Base-by-base conservation (phyloP, 345 rosid genomes). In the Hypericum androsaemum region DNA sequence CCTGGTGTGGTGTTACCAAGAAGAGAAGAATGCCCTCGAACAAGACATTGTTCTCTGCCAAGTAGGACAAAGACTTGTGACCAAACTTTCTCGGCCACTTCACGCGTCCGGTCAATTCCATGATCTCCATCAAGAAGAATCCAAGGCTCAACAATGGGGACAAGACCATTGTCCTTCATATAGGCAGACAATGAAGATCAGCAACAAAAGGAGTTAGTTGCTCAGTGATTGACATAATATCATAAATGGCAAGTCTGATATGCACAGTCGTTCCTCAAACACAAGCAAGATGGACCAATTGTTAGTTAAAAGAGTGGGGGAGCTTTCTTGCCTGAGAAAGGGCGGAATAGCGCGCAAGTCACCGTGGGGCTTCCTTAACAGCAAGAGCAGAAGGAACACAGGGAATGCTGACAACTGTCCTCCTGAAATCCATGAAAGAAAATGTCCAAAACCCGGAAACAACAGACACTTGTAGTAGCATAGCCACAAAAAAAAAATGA, bases 1-100 rank as follows among this genome's bases (percentile, higher is more conserved):
- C 98, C 98, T n/a, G n/a, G n/a, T n/a, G n/a, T 6, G 97, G 96
- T 12, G 94, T 86, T 39, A 89, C 98, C 98, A 90, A 87, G 82
- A 96, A 87, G 9, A 90, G 85, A 37, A 90, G 71, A 67, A 90
- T 90, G 46, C 98, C 98, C 67, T 90, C 98, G 13, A 87, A 78
- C 61, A 74, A 15, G 5, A 90, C 96, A 70, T 87, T 87, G 79
- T 84, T 87, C 68, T 90, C 76, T 3, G 96, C 96, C 83, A 90
- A 70, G 67, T 90, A 87, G 82, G 50, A 87, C n/a, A 68, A 90
- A 90, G 68, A 90, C 98, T 62, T 90, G 89, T 7, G 95, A 79
- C 98, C 98, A 90, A 52, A 90, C 98, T 73, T 84, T 87, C 79
- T 90, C 94, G 45, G 98, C 98, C 64, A 90, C 98, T 73, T 79